Base-by-base conservation (phyloP, 805 yeast genomes). In the Scheffersomyces ergatensis region DNA sequence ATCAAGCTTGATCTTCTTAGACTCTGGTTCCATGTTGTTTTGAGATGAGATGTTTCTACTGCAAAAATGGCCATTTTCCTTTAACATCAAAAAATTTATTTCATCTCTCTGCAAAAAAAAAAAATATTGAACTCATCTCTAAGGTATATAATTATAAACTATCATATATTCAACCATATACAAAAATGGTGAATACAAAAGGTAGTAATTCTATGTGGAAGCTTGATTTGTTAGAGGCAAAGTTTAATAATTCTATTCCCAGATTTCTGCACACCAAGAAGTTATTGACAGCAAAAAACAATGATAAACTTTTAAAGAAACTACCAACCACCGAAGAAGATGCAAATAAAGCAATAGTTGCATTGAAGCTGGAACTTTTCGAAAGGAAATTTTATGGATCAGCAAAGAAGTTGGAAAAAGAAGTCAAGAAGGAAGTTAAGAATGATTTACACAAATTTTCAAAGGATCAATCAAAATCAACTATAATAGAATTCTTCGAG, bases 151-250 rank as follows among this genome's bases (percentile, higher is more conserved):
- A n/a, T n/a, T n/a, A n/a, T n/a, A n/a, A n/a, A n/a, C n/a, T n/a
- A n/a, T n/a, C n/a, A n/a, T n/a, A n/a, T n/a, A n/a, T n/a, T n/a
- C n/a, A n/a, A n/a, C 9, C 9, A 21, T 21, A 21, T 21, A 21
- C n/a, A 25, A 12, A 12, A 5, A 29, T 29, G 32, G 18, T 14
- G 17, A 14, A 7, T 29, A 21, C 36, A 27, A 42, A 38, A 18
- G 30, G 39, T 6, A 33, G 24, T 32, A 44, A 47, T 33, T 36
- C 38, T 33, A 38, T 47, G 39, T 78, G 82, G 78, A 74, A 73
- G 49, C 59, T 82, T 34, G 87, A 82, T 51, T 55, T 80, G 19
- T 58, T 82, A 27, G 85, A 82, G 49, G 65, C 69, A 29, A 72
- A 74, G 50, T 78, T 65, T 58, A 54, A 68, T 23, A 53, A 63